These are phyloP conservation scores for Russula ochroleuca DNA, from an alignment of 768 basidiomycete genomes.

Conservation along the genomic window DNA sequence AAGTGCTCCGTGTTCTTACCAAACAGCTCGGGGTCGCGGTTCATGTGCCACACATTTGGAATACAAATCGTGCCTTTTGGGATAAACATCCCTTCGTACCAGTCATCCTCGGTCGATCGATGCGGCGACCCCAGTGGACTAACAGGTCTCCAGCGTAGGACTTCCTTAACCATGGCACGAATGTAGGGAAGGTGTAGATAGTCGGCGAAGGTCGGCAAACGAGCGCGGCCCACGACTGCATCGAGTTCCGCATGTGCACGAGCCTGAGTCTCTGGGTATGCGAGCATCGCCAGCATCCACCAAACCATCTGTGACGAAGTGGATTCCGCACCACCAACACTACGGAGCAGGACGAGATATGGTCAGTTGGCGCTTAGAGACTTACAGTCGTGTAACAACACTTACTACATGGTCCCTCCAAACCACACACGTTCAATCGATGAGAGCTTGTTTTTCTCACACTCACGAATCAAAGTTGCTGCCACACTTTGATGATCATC, in stretches of 20 bases:
- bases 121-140: background rate
- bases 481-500: background rate
- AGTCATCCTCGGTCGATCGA: background rate
- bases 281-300: constrained; percentile 1
- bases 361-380: background rate
- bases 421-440: background rate
- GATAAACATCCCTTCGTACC: constrained; percentile 7
- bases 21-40: background rate
- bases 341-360: background rate
- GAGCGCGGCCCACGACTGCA: background rate
- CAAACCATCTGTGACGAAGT: background rate
- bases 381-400: background rate
- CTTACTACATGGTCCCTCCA: background rate
- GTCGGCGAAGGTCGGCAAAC: background rate
- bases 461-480: background rate
- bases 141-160: background rate
- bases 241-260: background rate
- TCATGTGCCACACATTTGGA: background rate
- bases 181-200: background rate
- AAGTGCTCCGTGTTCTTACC: background rate
- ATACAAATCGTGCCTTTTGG: background rate
- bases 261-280: constrained; percentile 1
- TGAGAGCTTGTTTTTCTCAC: background rate
- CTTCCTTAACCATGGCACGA: background rate
- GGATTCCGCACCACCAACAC: background rate